Evolutionary conservation across 495 filamentous ascomycete species (phyloP), one percentile per base, ranked within the genome.

Genomic region (Jackrogersella multiformis): DNA sequence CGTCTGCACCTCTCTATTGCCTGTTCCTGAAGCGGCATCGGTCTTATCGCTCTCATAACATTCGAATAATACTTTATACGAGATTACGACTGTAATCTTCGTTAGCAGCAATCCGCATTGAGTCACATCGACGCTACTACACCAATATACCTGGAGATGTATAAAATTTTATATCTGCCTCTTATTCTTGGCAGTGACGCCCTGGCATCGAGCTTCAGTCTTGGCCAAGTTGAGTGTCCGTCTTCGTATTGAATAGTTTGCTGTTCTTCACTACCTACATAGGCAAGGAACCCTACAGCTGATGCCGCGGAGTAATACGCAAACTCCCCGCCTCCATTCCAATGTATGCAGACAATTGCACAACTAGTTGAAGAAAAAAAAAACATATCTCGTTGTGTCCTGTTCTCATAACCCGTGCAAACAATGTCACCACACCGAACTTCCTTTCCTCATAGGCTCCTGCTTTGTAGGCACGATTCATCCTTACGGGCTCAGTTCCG

Each of bases 321-420:
- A 66, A 66, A 66, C 55, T 60, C 66, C 64, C 56, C 18, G 7
- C 12, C 24, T 30, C 66, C 41, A 15, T 64, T 60, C 66, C 66
- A 38, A 64, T 61, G 59, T 58, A 68, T 64, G 66, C 60, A 60
- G 32, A 56, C 42, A 52, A 42, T 54, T 48, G 63, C 63, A 41
- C 24, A 52, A 59, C 46, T 44, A 51, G 24, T n/a, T 30, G 56
- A 62, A 68, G 57, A 63, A 63, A 38, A 61, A 41, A 44, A 51
- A 24, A 15, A 21, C 66, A 64, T 64, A 55, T 66, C 61, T 30
- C 61, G 52, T 69, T 59, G 61, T 66, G 39, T 62, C 67, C 57
- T 61, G 57, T 66, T 57, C 56, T 69, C 67, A 35, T 70, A 66
- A 54, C 23, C 67, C 67, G 45, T 70, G 56, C 67, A 60, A 61